These are phyloP conservation scores for Solanum paucissectum DNA, from an alignment of 257 asterid genomes.

Conservation along the genomic window DNA sequence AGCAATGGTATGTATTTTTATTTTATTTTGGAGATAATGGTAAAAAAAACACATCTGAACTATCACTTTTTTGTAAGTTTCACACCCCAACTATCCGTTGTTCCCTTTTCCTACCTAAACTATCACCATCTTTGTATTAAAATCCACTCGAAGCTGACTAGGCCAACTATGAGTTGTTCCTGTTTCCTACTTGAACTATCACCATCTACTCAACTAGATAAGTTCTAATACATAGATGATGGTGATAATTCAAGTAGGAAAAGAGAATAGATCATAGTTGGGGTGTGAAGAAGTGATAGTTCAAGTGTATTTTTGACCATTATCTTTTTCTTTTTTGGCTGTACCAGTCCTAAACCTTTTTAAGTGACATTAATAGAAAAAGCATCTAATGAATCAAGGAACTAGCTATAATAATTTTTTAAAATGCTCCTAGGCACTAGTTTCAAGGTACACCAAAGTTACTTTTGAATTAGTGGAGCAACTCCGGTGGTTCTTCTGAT, in stretches of 20 bases:
- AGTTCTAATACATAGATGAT: background rate
- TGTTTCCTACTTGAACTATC: background rate
- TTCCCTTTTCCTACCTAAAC: background rate
- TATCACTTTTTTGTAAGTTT: background rate
- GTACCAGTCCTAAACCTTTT: background rate
- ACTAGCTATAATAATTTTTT: background rate
- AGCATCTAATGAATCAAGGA: background rate
- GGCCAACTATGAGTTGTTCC: background rate
- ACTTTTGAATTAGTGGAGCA: background rate
- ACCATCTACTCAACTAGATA: background rate
- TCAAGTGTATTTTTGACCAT: background rate
- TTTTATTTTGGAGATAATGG: background rate
- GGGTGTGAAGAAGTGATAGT: background rate
- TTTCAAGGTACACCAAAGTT: background rate
- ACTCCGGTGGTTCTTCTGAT: background rate
- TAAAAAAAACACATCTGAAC: background rate
- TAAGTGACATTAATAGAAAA: background rate
- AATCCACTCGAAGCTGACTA: background rate
- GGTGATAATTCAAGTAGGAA: background rate
- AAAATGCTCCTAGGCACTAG: background rate
- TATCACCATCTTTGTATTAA: background rate
- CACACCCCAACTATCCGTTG: background rate
- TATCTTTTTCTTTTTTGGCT: background rate
- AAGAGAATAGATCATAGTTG: background rate
- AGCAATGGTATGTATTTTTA: slow-evolving; percentile 46